Base-by-base conservation (phyloP, 164 flowering plant genomes). In the Nymphaea thermarum region DNA sequence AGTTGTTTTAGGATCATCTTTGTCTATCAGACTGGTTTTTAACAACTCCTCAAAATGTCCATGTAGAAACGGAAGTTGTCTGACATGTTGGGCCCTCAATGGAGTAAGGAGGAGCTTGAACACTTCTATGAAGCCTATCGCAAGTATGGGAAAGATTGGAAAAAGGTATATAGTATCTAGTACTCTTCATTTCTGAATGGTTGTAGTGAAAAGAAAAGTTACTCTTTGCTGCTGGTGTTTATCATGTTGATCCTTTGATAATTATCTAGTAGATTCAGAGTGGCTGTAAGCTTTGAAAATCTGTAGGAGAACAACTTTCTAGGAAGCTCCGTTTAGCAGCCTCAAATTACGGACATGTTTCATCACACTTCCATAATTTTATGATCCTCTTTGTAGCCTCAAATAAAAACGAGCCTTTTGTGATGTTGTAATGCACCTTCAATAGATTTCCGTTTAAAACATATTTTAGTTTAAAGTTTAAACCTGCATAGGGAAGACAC, bases 121-220 rank as follows among this genome's bases (percentile, higher is more conserved):
- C 85, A 81, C 16, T 95, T 95, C 71, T 95, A 95, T 81, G 93
- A 86, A 44, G 92, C 96, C 16, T 92, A 84, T 69, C 83, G 97
- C 44, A 87, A 84, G 66, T 71, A 87, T 75, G 96, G 93, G 72
- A 88, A 81, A 77, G 94, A 92, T 62, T 95, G 99, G 99, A 92
- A 82, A 76, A 95, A 87, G 89, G 99, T 90, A 60, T 44, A 72
- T 68, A 51, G 53, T 47, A 47, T 53, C 14, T 42, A 10, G 57
- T 17, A 4, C 36, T 43, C 16, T 62, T 44, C 44, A 63, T 4
- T 42, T 63, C 62, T 65, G 25, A 62, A 57, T 14, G 14, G 44
- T 55, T 43, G 5, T 51, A 66, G 17, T 45, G 43, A 5, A 8
- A 25, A 25, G 36, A 25, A 25, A 47, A 3, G 36, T 47, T 43